These are phyloP conservation scores for Lepidium africanum DNA, from an alignment of 345 rosid genomes.

Conservation along the genomic window DNA sequence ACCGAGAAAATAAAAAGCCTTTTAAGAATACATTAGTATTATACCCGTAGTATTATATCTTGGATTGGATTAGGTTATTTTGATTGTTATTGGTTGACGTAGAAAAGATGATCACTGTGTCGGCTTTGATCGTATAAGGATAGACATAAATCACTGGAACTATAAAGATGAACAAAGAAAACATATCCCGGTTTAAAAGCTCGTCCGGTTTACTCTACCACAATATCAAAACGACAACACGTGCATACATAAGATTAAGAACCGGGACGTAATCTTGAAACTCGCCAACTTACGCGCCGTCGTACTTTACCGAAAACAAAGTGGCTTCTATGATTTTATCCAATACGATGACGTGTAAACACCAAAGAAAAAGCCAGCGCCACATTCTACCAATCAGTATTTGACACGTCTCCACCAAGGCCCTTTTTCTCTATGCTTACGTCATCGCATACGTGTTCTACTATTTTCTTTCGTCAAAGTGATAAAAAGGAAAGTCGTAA, in stretches of 20 bases:
- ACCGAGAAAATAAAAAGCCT: too few species aligned
- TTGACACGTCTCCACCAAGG: not conserved
- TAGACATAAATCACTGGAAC: not conserved
- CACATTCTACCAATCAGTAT: not conserved
- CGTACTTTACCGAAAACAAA: constrained; percentile 12
- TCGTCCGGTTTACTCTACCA: constrained; percentile 16
- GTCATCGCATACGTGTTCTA: constrained; percentile 5
- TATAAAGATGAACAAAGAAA: not conserved
- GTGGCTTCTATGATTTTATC: constrained; percentile 1
- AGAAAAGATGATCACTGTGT: too few species aligned
- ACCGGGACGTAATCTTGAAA: constrained; percentile 17
- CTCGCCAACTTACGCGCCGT: constrained; percentile 15
- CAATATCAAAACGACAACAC: constrained; percentile 9
- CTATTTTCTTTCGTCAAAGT: not conserved
- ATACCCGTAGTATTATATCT: too few species aligned
- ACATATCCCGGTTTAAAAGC: not conserved
- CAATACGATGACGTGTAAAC: constrained; percentile 9
- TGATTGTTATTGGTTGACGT: too few species aligned
- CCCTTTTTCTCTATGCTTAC: not conserved
- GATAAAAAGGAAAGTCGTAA: constrained; percentile 11
- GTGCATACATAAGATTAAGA: constrained; percentile 9
- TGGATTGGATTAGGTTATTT: too few species aligned
- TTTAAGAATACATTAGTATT: too few species aligned
- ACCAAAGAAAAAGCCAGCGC: not conserved
- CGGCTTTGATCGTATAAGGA: too few species aligned